Conservation (phyloP, 352 stramenopile genomes). For the Globisporangium canariense region DNA sequence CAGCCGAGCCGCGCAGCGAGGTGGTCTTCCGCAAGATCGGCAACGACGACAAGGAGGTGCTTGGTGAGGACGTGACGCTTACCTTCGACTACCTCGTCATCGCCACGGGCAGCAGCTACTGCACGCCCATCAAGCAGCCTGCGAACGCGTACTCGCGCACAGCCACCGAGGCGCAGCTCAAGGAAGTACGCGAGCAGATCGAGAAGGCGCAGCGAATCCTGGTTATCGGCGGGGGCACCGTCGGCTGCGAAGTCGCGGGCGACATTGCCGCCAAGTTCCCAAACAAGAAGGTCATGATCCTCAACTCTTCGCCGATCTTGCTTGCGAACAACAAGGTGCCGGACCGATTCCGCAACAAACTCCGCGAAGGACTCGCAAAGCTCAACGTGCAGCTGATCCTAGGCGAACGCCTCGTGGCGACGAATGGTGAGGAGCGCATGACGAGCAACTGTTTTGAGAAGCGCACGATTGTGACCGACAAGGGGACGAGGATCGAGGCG, state of each 20-base stretch:
- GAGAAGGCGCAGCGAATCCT: neutral
- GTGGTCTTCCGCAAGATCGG: neutral
- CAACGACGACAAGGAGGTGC: neutral
- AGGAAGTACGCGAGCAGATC: neutral
- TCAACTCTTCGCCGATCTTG: neutral
- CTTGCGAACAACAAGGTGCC: neutral
- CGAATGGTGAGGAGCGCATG: neutral
- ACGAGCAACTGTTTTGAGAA: neutral
- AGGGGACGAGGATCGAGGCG: neutral
- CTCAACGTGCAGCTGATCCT: conserved; percentile 4
- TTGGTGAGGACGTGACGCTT: neutral
- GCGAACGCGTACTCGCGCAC: conserved; percentile 16
- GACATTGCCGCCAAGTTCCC: conserved; percentile 3
- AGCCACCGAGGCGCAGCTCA: conserved; percentile 10
- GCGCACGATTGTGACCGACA: neutral
- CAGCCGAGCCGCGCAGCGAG: neutral
- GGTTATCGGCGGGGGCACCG: neutral
- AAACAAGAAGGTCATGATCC: neutral
- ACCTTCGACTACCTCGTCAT: conserved; percentile 22
- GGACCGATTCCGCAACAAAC: neutral
- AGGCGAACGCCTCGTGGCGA: neutral
- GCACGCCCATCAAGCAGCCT: conserved; percentile 18
- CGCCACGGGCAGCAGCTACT: conserved; percentile 22
- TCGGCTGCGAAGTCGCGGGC: neutral
- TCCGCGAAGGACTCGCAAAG: neutral